These are phyloP conservation scores for Pythium dissimile DNA, from an alignment of 352 stramenopile species.

Conservation along the genomic window DNA sequence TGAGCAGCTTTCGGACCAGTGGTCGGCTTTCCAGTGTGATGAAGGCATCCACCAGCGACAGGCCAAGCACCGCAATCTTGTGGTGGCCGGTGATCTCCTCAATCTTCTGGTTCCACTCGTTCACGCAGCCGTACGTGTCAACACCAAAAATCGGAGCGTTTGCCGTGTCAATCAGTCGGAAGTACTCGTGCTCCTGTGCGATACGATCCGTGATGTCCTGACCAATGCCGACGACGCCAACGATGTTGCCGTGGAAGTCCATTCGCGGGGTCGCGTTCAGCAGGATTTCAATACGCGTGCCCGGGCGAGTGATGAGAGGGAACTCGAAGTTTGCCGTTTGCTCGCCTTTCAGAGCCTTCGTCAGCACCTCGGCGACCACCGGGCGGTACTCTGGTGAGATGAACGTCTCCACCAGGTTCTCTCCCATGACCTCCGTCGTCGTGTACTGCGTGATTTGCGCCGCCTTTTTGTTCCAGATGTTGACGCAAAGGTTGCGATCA, in stretches of 20 bases:
- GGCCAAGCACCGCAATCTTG: slow-evolving; percentile 61
- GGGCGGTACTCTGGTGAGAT: slow-evolving; percentile 70
- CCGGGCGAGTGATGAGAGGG: slow-evolving; percentile 65
- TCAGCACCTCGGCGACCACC: slow-evolving; percentile 68
- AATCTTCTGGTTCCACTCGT: slow-evolving; percentile 88
- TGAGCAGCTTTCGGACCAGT: slow-evolving; percentile 66
- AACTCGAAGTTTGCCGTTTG: slow-evolving; percentile 90
- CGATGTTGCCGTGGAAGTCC: slow-evolving; percentile 69
- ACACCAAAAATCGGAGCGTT: slow-evolving; percentile 87
- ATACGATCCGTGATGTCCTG: slow-evolving; percentile 81
- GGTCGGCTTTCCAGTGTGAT: slow-evolving; percentile 69
- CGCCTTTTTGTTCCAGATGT: slow-evolving; percentile 90
- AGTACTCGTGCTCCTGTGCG: slow-evolving; percentile 71
- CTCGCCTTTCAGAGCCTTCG: slow-evolving; percentile 64
- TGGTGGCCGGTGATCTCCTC: slow-evolving; percentile 81
- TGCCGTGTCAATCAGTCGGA: slow-evolving; percentile 65
- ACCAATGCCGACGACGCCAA: slow-evolving; percentile 84
- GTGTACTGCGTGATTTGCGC: slow-evolving; percentile 88
- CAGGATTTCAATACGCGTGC: slow-evolving; percentile 63
- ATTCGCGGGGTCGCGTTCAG: slow-evolving; percentile 72
- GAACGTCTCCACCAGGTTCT: slow-evolving; percentile 84
- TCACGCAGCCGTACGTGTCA: slow-evolving; percentile 79
- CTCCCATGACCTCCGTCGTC: slow-evolving; percentile 80
- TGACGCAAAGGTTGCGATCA: slow-evolving; percentile 63
- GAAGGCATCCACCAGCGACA: slow-evolving; percentile 78